Evolutionary conservation across 257 asterid species (phyloP).

Genomic region (Rauvolfia tetraphylla): DNA sequence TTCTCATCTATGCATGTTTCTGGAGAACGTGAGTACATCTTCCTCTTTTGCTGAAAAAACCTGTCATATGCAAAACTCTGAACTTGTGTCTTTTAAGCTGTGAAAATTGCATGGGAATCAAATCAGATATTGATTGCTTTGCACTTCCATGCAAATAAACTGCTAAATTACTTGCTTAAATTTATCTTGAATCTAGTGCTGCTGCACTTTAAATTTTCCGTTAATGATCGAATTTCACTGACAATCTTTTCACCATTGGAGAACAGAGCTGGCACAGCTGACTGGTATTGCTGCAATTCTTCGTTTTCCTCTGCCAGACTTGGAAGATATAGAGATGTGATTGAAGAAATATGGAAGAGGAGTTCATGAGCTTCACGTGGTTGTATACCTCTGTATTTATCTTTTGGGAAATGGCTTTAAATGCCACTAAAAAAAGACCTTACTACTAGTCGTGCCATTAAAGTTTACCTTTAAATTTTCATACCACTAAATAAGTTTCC

Average conservation of each 20-base stretch:
- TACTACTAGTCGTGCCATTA: no score
- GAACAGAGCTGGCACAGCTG: constrained; percentile 73
- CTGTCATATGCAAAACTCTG: neutral
- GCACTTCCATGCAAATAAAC: neutral
- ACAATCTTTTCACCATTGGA: neutral
- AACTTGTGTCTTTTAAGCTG: neutral
- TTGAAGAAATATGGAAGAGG: neutral
- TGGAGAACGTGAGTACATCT: constrained; percentile 81
- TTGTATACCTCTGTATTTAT: neutral
- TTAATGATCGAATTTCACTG: neutral
- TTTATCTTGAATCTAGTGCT: neutral
- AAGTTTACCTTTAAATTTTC: no score
- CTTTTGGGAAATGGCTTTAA: no score
- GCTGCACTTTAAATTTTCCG: neutral
- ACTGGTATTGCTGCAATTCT: constrained; percentile 93
- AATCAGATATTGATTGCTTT: neutral
- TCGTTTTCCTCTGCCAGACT: constrained; percentile 90
- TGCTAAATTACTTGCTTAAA: neutral
- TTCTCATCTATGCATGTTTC: constrained; percentile 98
- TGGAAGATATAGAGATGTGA: constrained; percentile 94
- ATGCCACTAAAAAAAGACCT: no score
- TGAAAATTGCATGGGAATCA: neutral
- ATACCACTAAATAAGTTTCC: no score
- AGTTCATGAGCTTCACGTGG: neutral
- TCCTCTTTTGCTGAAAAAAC: neutral